Base-by-base conservation (phyloP, 371 early-diverging fungal species). In the Actinomortierella ambigua region DNA sequence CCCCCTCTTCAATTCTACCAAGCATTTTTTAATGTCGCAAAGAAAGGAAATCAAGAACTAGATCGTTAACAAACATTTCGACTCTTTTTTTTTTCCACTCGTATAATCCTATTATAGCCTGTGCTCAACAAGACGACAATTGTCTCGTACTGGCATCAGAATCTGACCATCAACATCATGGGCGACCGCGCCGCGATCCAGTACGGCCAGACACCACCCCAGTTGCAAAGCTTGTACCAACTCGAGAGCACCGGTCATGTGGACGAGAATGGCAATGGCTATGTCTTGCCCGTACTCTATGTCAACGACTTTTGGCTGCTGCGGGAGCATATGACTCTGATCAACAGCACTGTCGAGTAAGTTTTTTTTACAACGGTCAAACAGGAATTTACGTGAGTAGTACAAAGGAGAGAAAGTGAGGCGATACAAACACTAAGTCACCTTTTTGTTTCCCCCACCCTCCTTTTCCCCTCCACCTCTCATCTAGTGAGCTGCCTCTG, bases 251-350 rank as follows among this genome's bases (percentile, higher is more conserved):
- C 60, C 18, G 76, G 64, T 28, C 20, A 51, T n/a, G 67, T 68
- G 20, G 82, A 82, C 50, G 64, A 50, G 68, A 40, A 79, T 63
- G 41, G 79, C 77, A 55, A 65, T 66, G 73, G 76, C 73, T 20
- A 87, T 79, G 59, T 93, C 76, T 78, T 82, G n/a, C 96, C 96
- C 2, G 80, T 90, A 26, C 59, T 94, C 42, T 90, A 82, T 56
- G 83, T 85, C 39, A 95, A 97, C 63, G 93, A 94, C 53, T 97
- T 97, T 58, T 97, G 97, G 97, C 65, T 87, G 34, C 76, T 95
- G 26, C 76, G 76, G n/a, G 90, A 91, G 13, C 86, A 93, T 28
- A 76, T 90, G 17, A 77, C 75, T 42, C 83, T 82, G 2, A 85
- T 95, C 66, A 95, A 95, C 65, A 81, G 85, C 23, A 89, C 95